Evolutionary conservation across 768 basidiomycete genomes (phyloP), one percentile per base, ranked within the genome.

Genomic region (Phylloporus arenicola): DNA sequence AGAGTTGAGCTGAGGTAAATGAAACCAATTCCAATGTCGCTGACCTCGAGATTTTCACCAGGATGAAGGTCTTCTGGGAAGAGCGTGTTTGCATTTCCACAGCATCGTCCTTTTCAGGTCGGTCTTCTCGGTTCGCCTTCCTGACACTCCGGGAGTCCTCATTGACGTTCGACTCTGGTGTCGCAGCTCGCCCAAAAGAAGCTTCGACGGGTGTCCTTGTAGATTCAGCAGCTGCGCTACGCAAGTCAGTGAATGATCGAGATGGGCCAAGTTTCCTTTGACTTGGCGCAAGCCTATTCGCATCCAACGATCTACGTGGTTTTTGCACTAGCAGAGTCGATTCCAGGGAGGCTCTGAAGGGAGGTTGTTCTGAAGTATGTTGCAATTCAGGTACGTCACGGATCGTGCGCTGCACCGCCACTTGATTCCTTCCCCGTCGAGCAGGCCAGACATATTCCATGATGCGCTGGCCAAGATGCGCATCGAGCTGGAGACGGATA

Each of bases 381-480:
- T 60, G 55, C 11, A 52, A 55, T 46, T 68, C 64, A 29, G 31
- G 14, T 33, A 35, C 20, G 25, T 57, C 52, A 31, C 19, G 25
- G 24, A 24, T 41, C 7, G 37, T 22, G 16, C 11, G 16, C 8
- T 52, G 51, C 3, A 22, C 4, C 13, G 54, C 33, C 35, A 37
- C 41, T 19, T 42, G 51, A 31, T 57, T 63, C 52, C 63, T 65
- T 13, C 56, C 67, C 53, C 74, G 75, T 25, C 85, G 77, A 20
- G 79, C 75, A 20, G 86, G 84, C 83, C 89, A 93, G 27, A 96
- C 72, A 64, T 97, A 97, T 62, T 89, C 86, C 80, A 91, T 82
- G 50, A 97, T 86, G 48, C 82, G 76, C 17, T 78, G 77, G 9
- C 91, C 92, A 25, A 94, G 77, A 55, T 77, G 79, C 24, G 88